Evolutionary conservation across 331 rosid species (phyloP), one percentile per base, ranked within the genome.

Genomic region (Cucumis variabilis): DNA sequence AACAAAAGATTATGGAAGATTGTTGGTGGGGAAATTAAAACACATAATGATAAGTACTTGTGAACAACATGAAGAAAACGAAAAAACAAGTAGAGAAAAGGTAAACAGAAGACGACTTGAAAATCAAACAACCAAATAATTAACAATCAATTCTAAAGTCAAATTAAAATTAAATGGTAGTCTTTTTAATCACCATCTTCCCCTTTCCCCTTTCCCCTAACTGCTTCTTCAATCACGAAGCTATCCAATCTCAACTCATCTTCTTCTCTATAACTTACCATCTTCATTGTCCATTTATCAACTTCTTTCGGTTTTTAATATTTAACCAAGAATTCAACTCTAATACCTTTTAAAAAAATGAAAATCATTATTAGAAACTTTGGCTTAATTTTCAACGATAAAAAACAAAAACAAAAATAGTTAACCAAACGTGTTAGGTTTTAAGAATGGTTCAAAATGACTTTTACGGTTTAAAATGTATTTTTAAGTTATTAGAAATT

Each of bases 31-130:
- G 44, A 37, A 37, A 37, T 37, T n/a, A 53, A 83, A 83, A 63
- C 86, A 83, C 86, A 83, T 60, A 83, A 48, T 30, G 86, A 62
- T 83, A 83, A 83, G 74, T 62, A 65, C 23, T 83, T 65, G 37
- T 23, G 23, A 83, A 83, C 86, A 83, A 83, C 13, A 83, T 65
- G 58, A 83, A 83, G 75, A 83, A 83, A 83, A 83, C 86, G 86
- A 83, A 83, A 66, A 65, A n/a, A 74, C 58, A 83, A 83, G 86
- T 83, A 83, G 16, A 33, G 58, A 83, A 66, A 65, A 83, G 86
- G 86, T 83, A 83, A 62, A 83, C 86, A 83, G 33, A 83, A 83
- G 86, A 79, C 68, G 84, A 79, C 84, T 79, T 53, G 16, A 79
- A 53, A 79, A 79, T 53, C 48, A 79, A 79, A 53, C 84, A 79